Evolutionary conservation across 371 early-diverging fungal genomes (phyloP).

Genomic region (Spiromyces aspiralis): DNA sequence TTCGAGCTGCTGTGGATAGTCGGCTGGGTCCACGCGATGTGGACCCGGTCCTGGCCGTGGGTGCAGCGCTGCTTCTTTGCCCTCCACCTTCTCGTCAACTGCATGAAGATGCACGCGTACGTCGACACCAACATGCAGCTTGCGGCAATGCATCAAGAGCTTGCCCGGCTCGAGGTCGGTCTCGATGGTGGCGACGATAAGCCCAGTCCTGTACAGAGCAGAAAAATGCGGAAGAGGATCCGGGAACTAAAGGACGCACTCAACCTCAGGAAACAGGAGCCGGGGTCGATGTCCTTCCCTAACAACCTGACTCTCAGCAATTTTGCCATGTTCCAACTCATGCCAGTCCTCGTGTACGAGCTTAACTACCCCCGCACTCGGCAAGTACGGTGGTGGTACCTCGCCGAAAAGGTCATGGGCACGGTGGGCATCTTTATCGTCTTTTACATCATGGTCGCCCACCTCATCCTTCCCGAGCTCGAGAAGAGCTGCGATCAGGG

Average conservation of each 20-base stretch:
- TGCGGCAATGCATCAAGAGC: slow-evolving; percentile 37
- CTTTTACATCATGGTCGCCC: slow-evolving; percentile 70
- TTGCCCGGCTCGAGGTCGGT: not conserved
- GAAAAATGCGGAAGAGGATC: too few relatives aligned
- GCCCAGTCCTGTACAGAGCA: not conserved
- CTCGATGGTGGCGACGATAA: not conserved
- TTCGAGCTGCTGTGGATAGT: slow-evolving; percentile 47
- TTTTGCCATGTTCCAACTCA: slow-evolving; percentile 72
- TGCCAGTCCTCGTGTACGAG: slow-evolving; percentile 85
- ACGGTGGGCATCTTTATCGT: slow-evolving; percentile 65
- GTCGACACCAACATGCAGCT: slow-evolving; percentile 53
- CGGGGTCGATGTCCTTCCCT: slow-evolving; percentile 40
- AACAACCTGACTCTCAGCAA: slow-evolving; percentile 64
- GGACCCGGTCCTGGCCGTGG: slow-evolving; percentile 64
- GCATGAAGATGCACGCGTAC: slow-evolving; percentile 93
- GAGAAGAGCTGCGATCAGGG: slow-evolving; percentile 39
- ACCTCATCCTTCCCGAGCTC: slow-evolving; percentile 68
- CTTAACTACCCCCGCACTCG: slow-evolving; percentile 82
- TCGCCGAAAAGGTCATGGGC: slow-evolving; percentile 67
- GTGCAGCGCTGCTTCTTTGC: slow-evolving; percentile 78
- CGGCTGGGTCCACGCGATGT: slow-evolving; percentile 43
- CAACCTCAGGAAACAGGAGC: not conserved
- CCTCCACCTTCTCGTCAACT: slow-evolving; percentile 75
- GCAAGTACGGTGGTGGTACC: slow-evolving; percentile 66
- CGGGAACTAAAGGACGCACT: too few relatives aligned